Percentiles rank a stretch among this genome's conserved stretches.
Evolutionary conservation across 257 asterid species (phyloP).

Genomic region (Solanum boliviense): DNA sequence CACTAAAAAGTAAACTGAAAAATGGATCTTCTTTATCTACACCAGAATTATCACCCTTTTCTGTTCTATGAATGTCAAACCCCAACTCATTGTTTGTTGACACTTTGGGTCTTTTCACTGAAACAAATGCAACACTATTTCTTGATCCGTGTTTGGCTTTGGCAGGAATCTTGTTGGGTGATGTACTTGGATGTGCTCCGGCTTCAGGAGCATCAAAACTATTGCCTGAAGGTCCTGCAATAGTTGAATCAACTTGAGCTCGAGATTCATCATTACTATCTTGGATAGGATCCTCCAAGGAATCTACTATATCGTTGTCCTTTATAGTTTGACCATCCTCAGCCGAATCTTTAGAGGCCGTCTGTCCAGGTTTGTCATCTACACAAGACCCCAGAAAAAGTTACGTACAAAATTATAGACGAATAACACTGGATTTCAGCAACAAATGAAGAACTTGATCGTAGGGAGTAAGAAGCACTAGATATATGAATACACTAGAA

Average conservation of each 20-base stretch:
- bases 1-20: conserved; percentile 42
- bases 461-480: background rate
- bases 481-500: background rate
- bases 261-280: conserved; percentile 15
- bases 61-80: conserved; percentile 8
- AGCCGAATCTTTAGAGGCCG: conserved; percentile 5
- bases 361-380: conserved; percentile 29
- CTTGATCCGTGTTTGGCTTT: conserved; percentile 16
- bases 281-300: background rate
- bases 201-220: conserved; percentile 1
- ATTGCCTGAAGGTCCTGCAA: conserved; percentile 5
- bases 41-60: conserved; percentile 7
- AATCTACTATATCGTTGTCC: background rate
- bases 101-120: conserved; percentile 37
- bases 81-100: conserved; percentile 17
- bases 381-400: background rate
- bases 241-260: conserved; percentile 4
- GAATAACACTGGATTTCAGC: background rate
- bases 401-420: background rate
- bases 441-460: background rate
- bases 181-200: conserved; percentile 1
- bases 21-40: conserved; percentile 38
- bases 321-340: conserved; percentile 1
- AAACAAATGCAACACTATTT: conserved; percentile 57
- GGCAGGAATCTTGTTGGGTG: conserved; percentile 6